Evolutionary conservation across 371 early-diverging fungal genomes (phyloP), one percentile per base, ranked within the genome.

Genomic region (Saksenaea vasiformis): DNA sequence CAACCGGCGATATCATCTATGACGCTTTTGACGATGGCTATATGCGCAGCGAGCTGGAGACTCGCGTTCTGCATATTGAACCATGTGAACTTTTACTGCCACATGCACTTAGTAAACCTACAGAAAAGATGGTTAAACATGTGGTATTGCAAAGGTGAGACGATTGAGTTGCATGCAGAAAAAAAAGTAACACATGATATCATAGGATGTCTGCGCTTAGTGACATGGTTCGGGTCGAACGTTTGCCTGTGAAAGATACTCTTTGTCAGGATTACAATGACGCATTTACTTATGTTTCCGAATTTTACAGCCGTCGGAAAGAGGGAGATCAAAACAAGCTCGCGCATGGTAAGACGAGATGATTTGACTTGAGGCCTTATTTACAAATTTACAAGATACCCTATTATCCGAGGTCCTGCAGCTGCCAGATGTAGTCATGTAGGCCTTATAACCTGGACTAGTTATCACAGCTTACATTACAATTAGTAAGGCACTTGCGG

Each of bases 61-160:
- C 94, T 0, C 84, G 94, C 1, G 35, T 95, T 31, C 69, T 84
- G 51, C 92, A 94, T 66, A 71, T 94, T 37, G 87, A 85, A 34
- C 93, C 95, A 0, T 78, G 85, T 31, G 95, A 95, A 70, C 60
- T 95, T 8, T 73, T 95, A 17, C 58, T 92, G 0, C 89, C 95
- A 0, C 44, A 55, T 0, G 31, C 55, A 1, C 62, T 90, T 56
- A 83, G 86, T 38, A 62, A 72, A 28, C 82, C 86, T 0, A 86
- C 89, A 0, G 80, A 81, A 55, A 84, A 83, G 27, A 58, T 85
- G n/a, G 66, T 89, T 17, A 69, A 55, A 7, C 80, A 72, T 63
- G 62, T 80, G 57, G 66, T 69, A 41, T 64, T 54, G 19, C 74
- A 76, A 10, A 65, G 60, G 64, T 71, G 64, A 44, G 62, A 17